Evolutionary conservation across 2,329 filamentous ascomycete genomes (phyloP).

Genomic region (Penicillium sp.): DNA sequence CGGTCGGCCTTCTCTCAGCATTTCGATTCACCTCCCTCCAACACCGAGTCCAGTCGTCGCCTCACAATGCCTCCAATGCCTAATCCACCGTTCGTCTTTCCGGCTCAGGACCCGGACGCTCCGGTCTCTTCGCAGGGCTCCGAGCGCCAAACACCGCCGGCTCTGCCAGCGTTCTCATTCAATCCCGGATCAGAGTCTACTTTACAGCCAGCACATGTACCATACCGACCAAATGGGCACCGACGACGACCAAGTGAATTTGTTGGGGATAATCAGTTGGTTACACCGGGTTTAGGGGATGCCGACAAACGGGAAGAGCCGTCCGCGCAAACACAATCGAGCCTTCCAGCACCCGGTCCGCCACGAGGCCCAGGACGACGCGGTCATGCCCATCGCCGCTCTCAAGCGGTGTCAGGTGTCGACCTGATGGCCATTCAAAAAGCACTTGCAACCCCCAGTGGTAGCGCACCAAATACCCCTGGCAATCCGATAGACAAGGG

Average conservation of each 20-base stretch:
- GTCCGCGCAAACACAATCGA: conserved; percentile 20
- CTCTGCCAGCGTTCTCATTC: conserved; percentile 41
- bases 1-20: conserved; percentile 30
- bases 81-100: conserved; percentile 67
- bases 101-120: conserved; percentile 47
- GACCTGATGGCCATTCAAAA: conserved; percentile 64
- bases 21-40: conserved; percentile 25
- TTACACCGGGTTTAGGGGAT: conserved; percentile 64
- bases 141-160: conserved; percentile 42
- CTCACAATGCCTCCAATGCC: conserved; percentile 43
- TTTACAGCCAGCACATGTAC: conserved; percentile 50
- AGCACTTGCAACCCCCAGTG: conserved; percentile 47
- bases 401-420: conserved; percentile 77
- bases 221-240: conserved; percentile 52
- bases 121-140: conserved; percentile 40
- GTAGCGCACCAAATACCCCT: conserved; percentile 59
- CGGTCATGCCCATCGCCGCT: conserved; percentile 78
- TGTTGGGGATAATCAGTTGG: conserved; percentile 64
- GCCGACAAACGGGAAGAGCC: conserved; percentile 26
- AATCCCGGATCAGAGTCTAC: conserved; percentile 33
- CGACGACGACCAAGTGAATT: conserved; percentile 82
- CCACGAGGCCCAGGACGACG: conserved; percentile 56
- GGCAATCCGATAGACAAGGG: conserved; percentile 38
- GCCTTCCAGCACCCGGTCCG: conserved; percentile 37
- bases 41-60: conserved; percentile 23